Conservation (phyloP, 73 alveolate species). For the Diophrys appendiculata region DNA sequence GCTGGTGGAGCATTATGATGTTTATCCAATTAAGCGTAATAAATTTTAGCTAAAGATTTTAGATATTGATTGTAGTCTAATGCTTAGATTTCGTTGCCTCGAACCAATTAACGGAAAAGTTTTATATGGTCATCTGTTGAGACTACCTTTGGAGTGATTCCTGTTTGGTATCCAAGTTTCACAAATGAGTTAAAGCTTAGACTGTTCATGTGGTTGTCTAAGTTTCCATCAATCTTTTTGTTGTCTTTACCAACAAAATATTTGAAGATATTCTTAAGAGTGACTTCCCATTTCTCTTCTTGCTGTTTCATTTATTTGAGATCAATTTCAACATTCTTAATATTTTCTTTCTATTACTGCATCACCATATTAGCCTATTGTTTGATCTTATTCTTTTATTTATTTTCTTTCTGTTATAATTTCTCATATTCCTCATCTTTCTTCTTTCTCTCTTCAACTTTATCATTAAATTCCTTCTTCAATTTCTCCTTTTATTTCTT, state of each 20-base stretch:
- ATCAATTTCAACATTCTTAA: slow-evolving; percentile 9
- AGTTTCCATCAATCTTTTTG: slow-evolving; percentile 36
- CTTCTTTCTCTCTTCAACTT: slow-evolving; percentile 12
- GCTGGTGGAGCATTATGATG: too few relatives aligned
- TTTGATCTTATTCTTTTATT: slow-evolving; percentile 28
- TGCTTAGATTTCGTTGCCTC: too few relatives aligned
- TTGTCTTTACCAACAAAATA: slow-evolving; percentile 46
- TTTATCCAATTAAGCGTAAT: neutral
- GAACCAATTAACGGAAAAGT: slow-evolving; percentile 35
- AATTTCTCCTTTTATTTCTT: slow-evolving; percentile 37
- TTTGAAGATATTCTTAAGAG: slow-evolving; percentile 32
- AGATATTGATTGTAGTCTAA: neutral
- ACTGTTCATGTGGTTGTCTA: slow-evolving; percentile 29
- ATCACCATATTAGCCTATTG: slow-evolving; percentile 17
- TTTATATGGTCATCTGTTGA: slow-evolving; percentile 48
- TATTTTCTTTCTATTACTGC: slow-evolving; percentile 18
- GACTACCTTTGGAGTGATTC: slow-evolving; percentile 44
- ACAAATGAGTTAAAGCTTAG: slow-evolving; percentile 43
- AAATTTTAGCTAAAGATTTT: neutral
- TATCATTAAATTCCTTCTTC: slow-evolving; percentile 22
- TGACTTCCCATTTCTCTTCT: slow-evolving; percentile 22
- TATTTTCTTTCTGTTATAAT: slow-evolving; percentile 23
- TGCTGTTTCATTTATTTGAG: slow-evolving; percentile 15
- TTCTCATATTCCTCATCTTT: slow-evolving; percentile 13
- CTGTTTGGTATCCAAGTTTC: slow-evolving; percentile 49